phyloP scores from a whole-genome alignment of 345 rosid genomes.

The Anastatica hierochuntica region DNA sequence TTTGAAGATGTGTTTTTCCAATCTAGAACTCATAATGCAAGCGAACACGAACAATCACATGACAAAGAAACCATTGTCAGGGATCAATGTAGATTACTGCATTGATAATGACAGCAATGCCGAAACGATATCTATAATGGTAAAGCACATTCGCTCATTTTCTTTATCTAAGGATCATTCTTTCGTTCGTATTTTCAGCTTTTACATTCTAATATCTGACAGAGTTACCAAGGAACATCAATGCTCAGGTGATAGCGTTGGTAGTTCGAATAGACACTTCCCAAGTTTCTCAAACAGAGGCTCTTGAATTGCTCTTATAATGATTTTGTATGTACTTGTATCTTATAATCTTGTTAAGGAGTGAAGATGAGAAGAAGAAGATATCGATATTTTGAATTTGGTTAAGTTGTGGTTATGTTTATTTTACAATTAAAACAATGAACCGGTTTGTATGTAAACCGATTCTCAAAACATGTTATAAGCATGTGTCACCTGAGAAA shows the following conservation, averaged over 20 bases:
- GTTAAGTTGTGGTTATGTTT: too few species aligned
- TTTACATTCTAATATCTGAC: not conserved
- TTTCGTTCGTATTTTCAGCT: not conserved
- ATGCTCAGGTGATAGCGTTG: not conserved
- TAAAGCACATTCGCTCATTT: not conserved
- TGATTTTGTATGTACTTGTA: not conserved
- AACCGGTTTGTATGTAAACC: too few species aligned
- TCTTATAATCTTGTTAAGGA: too few species aligned
- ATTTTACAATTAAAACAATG: too few species aligned
- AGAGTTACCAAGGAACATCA: conserved; percentile 19
- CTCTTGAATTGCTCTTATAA: too few species aligned
- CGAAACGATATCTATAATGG: conserved; percentile 9
- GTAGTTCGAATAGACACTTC: conserved; percentile 7
- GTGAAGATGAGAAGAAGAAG: too few species aligned
- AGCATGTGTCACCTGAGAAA: too few species aligned
- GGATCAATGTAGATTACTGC: not conserved
- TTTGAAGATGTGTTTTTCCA: not conserved
- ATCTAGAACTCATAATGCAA: not conserved
- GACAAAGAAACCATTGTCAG: conserved; percentile 12
- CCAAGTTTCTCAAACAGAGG: too few species aligned
- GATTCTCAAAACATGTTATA: too few species aligned
- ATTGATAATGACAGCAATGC: not conserved
- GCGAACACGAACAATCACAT: not conserved
- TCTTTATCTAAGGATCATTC: not conserved
- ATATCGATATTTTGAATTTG: too few species aligned